Evolutionary conservation across 2,329 filamentous ascomycete species (phyloP).

Genomic region (Albophoma yamanashiensis): DNA sequence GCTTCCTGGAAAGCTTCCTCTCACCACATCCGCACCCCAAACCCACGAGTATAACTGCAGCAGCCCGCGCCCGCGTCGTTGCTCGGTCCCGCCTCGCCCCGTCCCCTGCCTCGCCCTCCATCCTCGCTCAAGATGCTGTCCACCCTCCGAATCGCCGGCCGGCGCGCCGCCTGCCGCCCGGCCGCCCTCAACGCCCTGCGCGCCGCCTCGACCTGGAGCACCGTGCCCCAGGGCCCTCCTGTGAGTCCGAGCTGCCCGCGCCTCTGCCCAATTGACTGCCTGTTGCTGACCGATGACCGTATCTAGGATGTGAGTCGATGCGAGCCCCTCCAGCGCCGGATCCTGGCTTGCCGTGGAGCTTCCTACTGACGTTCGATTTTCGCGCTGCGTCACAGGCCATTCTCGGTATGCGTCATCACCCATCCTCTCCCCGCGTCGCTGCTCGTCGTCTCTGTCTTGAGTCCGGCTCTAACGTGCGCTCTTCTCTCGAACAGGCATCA

Average conservation of each 20-base stretch:
- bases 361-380: background rate
- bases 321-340: background rate
- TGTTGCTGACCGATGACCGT: constrained; percentile 2
- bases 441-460: background rate
- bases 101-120: background rate
- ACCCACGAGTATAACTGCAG: background rate
- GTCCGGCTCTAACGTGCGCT: background rate
- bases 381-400: constrained; percentile 46
- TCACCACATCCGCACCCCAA: background rate
- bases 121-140: constrained; percentile 36
- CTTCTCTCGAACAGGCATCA: constrained; percentile 53
- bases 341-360: background rate
- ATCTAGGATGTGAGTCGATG: constrained; percentile 9
- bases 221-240: constrained; percentile 87
- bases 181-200: constrained; percentile 31
- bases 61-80: background rate
- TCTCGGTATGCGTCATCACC: constrained; percentile 48
- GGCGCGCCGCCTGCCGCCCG: constrained; percentile 33
- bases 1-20: background rate
- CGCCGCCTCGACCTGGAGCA: constrained; percentile 75
- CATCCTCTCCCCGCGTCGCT: constrained; percentile 6
- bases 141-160: constrained; percentile 40
- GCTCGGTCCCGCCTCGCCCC: background rate
- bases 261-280: background rate
- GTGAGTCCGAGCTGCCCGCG: constrained; percentile 43